These are phyloP conservation scores for Quercus phellos DNA, from an alignment of 331 rosid genomes.

Conservation along the genomic window DNA sequence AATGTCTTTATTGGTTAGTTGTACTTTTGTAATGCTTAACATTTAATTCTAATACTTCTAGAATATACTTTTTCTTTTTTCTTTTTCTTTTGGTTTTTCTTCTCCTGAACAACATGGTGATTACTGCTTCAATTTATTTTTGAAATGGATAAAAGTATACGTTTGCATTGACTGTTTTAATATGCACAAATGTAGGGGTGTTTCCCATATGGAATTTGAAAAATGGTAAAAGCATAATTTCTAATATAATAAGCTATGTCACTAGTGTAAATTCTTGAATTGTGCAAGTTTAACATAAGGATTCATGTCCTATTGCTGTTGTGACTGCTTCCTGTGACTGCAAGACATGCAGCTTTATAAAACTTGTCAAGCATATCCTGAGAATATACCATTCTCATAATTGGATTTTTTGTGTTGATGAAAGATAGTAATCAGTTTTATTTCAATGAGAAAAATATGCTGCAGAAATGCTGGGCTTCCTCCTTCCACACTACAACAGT, in stretches of 20 bases:
- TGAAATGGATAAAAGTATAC: background rate
- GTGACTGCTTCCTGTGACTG: no score
- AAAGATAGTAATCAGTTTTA: no score
- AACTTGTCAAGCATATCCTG: no score
- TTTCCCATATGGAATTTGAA: background rate
- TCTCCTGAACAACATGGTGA: background rate
- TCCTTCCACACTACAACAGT: no score
- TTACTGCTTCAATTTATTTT: background rate
- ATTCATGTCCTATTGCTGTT: no score
- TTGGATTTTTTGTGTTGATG: no score
- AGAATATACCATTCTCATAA: no score
- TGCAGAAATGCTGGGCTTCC: no score
- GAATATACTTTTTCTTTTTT: background rate
- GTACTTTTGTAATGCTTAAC: slow-evolving; percentile 12
- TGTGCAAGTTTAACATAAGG: no score
- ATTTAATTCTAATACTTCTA: background rate
- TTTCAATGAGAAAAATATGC: no score
- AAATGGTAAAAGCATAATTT: background rate
- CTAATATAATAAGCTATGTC: background rate
- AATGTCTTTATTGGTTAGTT: slow-evolving; percentile 83
- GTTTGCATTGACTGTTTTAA: background rate
- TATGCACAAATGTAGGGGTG: background rate
- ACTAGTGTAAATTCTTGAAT: background rate
- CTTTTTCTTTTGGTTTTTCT: background rate
- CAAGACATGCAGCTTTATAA: no score